A percentile compares a stretch with the other conserved stretches of the same genome.
Evolutionary conservation across 768 basidiomycete genomes (phyloP).

Genomic region (Mycena crocata): DNA sequence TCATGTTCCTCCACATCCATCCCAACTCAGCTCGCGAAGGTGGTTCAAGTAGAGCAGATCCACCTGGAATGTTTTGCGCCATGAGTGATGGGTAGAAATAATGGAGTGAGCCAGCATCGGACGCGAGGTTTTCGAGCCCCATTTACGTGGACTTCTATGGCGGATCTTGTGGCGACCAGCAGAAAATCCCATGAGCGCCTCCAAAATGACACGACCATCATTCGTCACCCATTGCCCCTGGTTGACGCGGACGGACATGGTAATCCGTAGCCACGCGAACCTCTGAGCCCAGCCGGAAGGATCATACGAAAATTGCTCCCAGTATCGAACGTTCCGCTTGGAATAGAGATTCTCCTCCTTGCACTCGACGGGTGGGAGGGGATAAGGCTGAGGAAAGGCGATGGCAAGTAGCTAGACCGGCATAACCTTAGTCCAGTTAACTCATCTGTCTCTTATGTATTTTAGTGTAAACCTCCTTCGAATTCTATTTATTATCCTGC

Average conservation of each 20-base stretch:
- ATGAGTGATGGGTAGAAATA: too few species aligned
- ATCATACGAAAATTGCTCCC: background rate
- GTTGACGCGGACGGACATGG: background rate
- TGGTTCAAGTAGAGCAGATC: too few species aligned
- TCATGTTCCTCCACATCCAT: too few species aligned
- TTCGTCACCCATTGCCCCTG: conserved; percentile 37
- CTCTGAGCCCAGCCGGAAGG: conserved; percentile 6
- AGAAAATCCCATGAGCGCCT: too few species aligned
- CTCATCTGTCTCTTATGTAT: conserved; percentile 9
- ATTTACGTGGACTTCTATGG: too few species aligned
- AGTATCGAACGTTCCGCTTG: background rate
- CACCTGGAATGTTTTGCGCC: too few species aligned
- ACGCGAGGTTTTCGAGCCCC: too few species aligned
- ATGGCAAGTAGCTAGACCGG: conserved; percentile 3
- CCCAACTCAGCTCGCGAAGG: too few species aligned
- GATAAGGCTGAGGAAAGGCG: background rate
- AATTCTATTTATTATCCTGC: conserved; percentile 8
- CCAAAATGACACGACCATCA: too few species aligned
- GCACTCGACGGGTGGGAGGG: background rate
- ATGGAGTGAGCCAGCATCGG: too few species aligned
- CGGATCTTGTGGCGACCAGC: too few species aligned
- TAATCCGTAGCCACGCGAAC: background rate
- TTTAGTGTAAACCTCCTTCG: conserved; percentile 4
- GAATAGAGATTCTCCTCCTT: background rate
- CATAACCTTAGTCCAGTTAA: background rate